Evolutionary conservation across 2,329 filamentous ascomycete genomes (phyloP).

Genomic region (Aplosporella prunicola): DNA sequence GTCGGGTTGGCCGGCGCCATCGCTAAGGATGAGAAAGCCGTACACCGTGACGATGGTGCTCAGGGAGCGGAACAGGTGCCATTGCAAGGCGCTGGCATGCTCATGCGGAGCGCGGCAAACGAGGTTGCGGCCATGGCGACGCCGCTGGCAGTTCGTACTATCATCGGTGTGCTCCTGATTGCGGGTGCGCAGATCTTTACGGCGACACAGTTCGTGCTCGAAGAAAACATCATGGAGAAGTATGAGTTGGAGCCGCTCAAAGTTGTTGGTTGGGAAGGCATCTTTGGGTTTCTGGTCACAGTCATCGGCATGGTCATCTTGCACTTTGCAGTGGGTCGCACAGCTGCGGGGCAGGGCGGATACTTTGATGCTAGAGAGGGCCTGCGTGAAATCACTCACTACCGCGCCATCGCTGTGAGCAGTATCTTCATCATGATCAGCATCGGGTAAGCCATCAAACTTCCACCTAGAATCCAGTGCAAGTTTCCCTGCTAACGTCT

Average conservation of each 20-base stretch:
- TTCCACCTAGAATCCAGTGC: not conserved
- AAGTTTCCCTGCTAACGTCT: constrained; percentile 1
- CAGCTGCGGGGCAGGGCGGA: constrained; percentile 62
- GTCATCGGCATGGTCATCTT: constrained; percentile 68
- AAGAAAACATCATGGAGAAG: constrained; percentile 82
- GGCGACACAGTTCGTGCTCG: constrained; percentile 88
- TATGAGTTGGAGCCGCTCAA: constrained; percentile 75
- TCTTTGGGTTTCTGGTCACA: constrained; percentile 81
- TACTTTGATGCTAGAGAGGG: constrained; percentile 89
- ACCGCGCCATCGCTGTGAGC: constrained; percentile 61
- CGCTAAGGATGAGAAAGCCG: constrained; percentile 49
- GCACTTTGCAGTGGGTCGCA: constrained; percentile 67
- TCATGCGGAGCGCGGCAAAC: constrained; percentile 4
- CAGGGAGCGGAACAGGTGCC: not conserved
- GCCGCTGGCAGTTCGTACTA: constrained; percentile 54
- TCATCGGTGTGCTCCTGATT: constrained; percentile 81
- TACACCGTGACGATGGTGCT: constrained; percentile 11
- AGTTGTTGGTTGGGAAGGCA: constrained; percentile 91
- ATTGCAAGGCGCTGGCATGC: constrained; percentile 1
- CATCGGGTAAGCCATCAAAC: constrained; percentile 60
- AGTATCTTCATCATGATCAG: constrained; percentile 93
- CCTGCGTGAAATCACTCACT: constrained; percentile 66
- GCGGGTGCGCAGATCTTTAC: constrained; percentile 95
- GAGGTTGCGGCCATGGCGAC: constrained; percentile 23
- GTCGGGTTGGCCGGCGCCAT: constrained; percentile 85